Conservation (phyloP, 2,329 filamentous ascomycete genomes). For the Sporothrix brunneoviolacea region DNA sequence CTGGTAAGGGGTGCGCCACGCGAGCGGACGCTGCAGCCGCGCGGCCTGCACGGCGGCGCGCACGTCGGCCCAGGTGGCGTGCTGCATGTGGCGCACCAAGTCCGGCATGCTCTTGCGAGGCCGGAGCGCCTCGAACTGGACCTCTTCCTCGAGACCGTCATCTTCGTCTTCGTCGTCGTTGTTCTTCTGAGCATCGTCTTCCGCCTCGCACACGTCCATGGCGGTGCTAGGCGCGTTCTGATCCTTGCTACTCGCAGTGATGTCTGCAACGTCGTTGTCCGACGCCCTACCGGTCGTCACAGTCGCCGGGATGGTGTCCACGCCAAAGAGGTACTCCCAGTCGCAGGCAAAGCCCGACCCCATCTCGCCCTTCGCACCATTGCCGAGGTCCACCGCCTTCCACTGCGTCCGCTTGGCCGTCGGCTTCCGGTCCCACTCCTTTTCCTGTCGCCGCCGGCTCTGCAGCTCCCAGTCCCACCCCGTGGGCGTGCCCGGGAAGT, state of each 20-base stretch:
- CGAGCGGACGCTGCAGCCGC: conserved; percentile 9
- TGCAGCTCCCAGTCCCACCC: conserved; percentile 72
- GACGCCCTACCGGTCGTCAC: too few species aligned
- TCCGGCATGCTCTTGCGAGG: not conserved
- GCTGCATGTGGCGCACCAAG: conserved; percentile 14
- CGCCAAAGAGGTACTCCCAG: conserved; percentile 62
- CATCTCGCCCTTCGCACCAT: conserved; percentile 70
- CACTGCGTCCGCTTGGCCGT: conserved; percentile 76
- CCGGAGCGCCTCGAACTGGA: conserved; percentile 14
- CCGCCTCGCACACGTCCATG: conserved; percentile 6
- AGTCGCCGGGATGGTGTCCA: conserved; percentile 18
- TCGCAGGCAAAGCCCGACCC: conserved; percentile 79
- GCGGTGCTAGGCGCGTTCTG: too few species aligned
- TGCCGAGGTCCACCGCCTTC: conserved; percentile 66
- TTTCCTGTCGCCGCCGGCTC: conserved; percentile 52
- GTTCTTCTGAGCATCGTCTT: too few species aligned
- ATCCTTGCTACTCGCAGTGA: not conserved
- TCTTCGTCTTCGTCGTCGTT: too few species aligned
- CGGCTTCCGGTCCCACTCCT: conserved; percentile 67
- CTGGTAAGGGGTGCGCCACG: conserved; percentile 18
- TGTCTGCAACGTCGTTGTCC: not conserved
- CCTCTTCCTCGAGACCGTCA: conserved; percentile 2
- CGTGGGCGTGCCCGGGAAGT: conserved; percentile 71
- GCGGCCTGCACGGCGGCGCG: conserved; percentile 28
- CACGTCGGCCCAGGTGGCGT: conserved; percentile 16